Percentiles rank a stretch among this genome's conserved stretches.
Evolutionary conservation across 805 yeast species (phyloP).

Genomic region (Schwanniomyces polymorphus): DNA sequence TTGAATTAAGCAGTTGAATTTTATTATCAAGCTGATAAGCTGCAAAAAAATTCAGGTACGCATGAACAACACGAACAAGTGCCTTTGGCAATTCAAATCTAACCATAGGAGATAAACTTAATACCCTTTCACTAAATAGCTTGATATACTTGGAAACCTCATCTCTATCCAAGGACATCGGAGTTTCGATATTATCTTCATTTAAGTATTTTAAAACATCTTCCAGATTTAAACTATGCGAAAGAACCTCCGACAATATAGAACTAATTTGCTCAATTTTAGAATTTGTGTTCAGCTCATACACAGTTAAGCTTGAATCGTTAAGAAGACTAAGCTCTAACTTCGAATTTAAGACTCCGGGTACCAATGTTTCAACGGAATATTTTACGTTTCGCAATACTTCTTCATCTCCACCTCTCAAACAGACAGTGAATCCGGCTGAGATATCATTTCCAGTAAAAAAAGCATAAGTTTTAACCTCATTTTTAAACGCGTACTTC

Average conservation of each 20-base stretch:
- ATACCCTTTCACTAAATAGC: constrained; percentile 47
- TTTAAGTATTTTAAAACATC: constrained; percentile 6
- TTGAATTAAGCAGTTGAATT: constrained; percentile 20
- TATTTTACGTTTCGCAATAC: constrained; percentile 67
- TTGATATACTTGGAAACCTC: constrained; percentile 36
- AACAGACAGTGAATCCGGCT: constrained; percentile 79
- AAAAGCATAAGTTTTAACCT: constrained; percentile 71
- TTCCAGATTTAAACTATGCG: constrained; percentile 5
- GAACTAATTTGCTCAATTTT: neutral
- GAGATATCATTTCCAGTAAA: constrained; percentile 73
- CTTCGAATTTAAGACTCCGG: constrained; percentile 73
- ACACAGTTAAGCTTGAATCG: constrained; percentile 12
- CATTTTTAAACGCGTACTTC: constrained; percentile 56
- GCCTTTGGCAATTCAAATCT: constrained; percentile 69
- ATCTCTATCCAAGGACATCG: constrained; percentile 23
- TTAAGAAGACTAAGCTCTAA: constrained; percentile 55
- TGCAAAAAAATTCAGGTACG: constrained; percentile 41
- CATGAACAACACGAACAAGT: constrained; percentile 51
- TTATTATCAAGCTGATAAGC: constrained; percentile 17
- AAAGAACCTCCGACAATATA: neutral
- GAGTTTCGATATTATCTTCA: constrained; percentile 14
- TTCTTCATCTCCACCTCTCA: constrained; percentile 77
- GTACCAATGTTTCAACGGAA: constrained; percentile 76
- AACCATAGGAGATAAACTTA: constrained; percentile 87
- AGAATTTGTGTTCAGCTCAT: too few species aligned